Conservation (phyloP, 2,329 filamentous ascomycete genomes). For the Aulographum hederae region DNA sequence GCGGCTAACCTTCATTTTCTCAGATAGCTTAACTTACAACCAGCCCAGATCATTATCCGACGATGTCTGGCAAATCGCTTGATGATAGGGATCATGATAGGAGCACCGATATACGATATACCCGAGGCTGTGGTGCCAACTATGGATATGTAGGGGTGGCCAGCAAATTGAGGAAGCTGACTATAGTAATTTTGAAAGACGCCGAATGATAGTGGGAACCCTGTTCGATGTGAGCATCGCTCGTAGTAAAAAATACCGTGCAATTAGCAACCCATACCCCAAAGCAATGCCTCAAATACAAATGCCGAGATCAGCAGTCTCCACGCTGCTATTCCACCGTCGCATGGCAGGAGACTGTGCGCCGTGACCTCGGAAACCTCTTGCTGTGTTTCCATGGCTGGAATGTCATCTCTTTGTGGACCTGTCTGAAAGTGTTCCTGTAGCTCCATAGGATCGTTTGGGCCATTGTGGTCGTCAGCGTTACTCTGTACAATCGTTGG, state of each 20-base stretch:
- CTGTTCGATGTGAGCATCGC: no score
- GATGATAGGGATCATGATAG: slow-evolving; percentile 9
- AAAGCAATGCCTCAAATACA: slow-evolving; percentile 33
- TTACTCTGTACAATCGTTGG: no score
- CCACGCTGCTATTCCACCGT: slow-evolving; percentile 33
- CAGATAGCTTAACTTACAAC: no score
- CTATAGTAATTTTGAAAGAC: slow-evolving; percentile 5
- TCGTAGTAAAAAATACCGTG: background rate
- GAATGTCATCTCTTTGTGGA: no score
- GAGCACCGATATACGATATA: slow-evolving; percentile 8
- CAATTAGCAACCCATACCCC: slow-evolving; percentile 26
- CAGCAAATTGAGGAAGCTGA: slow-evolving; percentile 3
- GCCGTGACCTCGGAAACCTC: no score
- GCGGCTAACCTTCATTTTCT: no score
- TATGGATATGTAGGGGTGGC: slow-evolving; percentile 2
- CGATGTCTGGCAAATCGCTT: slow-evolving; percentile 11
- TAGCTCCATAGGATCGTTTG: no score
- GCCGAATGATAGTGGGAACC: slow-evolving; percentile 5
- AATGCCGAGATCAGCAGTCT: slow-evolving; percentile 31
- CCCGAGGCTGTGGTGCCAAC: slow-evolving; percentile 6
- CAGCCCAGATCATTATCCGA: slow-evolving; percentile 18
- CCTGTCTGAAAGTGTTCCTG: no score
- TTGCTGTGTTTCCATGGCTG: no score
- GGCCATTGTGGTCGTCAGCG: no score
- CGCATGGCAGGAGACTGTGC: slow-evolving; percentile 27